Conservation (phyloP, 805 yeast genomes). For the Hanseniaspora lachancei region DNA sequence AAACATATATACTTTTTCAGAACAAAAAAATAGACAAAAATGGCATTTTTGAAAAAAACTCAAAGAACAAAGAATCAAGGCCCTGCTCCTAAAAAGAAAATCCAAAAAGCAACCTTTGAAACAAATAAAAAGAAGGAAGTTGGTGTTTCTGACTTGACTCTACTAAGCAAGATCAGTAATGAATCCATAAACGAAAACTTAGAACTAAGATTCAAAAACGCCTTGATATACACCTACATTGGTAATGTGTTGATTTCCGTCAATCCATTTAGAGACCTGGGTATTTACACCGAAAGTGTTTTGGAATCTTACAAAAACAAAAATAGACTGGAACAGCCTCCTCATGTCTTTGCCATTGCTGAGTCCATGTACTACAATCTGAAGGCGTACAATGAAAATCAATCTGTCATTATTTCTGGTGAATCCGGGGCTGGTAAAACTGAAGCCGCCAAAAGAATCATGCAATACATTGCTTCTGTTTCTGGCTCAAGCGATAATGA, state of each 20-base stretch:
- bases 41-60: conserved; percentile 72
- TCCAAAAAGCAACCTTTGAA: conserved; percentile 85
- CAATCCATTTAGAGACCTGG: conserved; percentile 91
- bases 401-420: conserved; percentile 94
- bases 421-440: conserved; percentile 98
- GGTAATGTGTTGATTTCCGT: conserved; percentile 92
- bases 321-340: conserved; percentile 90
- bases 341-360: conserved; percentile 96
- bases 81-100: conserved; percentile 43
- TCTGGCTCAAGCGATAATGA: conserved; percentile 42
- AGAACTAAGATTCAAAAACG: conserved; percentile 77
- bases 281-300: conserved; percentile 76
- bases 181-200: conserved; percentile 86
- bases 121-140: conserved; percentile 82
- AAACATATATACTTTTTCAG: neutral
- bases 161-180: conserved; percentile 77
- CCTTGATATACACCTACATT: conserved; percentile 80
- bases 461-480: conserved; percentile 91
- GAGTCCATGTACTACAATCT: conserved; percentile 92
- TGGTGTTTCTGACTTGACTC: conserved; percentile 92
- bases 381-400: conserved; percentile 87
- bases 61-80: conserved; percentile 42
- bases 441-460: conserved; percentile 93
- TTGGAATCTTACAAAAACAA: conserved; percentile 73
- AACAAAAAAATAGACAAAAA: conserved; percentile 22